Conservation (phyloP, 257 asterid genomes). For the Buddleja alternifolia region DNA sequence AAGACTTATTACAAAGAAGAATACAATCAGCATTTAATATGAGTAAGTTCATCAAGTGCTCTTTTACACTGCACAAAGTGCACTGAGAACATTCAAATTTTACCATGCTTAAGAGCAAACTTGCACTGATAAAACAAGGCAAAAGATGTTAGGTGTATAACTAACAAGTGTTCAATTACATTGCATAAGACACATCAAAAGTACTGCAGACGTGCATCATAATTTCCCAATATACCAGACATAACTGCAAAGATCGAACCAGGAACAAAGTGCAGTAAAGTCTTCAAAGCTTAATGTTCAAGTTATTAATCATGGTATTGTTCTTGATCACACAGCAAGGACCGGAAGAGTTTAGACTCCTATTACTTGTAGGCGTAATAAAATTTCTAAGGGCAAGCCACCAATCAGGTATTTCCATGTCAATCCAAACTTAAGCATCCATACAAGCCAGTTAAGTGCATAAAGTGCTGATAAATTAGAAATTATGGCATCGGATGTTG, state of each 20-base stretch:
- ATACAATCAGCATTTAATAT: constrained; percentile 16
- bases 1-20: constrained; percentile 12
- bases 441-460: constrained; percentile 18
- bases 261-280: not conserved
- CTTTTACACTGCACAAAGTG: not conserved
- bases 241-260: not conserved
- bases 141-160: not conserved
- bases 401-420: not conserved
- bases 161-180: not conserved
- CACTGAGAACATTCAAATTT: too few relatives aligned
- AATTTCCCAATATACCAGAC: not conserved
- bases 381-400: constrained; percentile 1
- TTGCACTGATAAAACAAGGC: constrained; percentile 3
- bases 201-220: not conserved
- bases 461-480: too few relatives aligned
- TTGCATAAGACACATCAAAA: not conserved
- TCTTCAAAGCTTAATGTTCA: not conserved
- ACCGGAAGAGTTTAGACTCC: not conserved
- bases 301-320: not conserved
- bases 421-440: constrained; percentile 8
- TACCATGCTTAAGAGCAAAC: not conserved
- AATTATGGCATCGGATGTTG: not conserved
- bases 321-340: constrained; percentile 3
- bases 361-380: not conserved
- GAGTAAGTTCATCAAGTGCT: constrained; percentile 2